Percentiles rank a stretch among this genome's conserved stretches.
Conservation (phyloP, 768 basidiomycete species). For the Clathrus columnatus region DNA sequence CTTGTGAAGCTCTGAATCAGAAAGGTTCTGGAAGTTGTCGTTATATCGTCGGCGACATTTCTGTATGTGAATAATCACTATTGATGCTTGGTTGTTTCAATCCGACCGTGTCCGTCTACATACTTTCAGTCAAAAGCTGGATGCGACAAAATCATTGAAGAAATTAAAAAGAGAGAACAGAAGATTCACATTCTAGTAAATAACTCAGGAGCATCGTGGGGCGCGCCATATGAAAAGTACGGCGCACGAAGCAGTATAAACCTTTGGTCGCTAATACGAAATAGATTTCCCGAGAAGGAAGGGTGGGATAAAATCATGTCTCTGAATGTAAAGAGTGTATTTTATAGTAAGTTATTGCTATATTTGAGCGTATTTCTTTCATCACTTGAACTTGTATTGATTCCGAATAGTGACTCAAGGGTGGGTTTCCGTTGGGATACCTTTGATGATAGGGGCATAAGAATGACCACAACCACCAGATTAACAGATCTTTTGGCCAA, state of each 20-base stretch:
- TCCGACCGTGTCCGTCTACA: neutral
- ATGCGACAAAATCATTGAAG: constrained; percentile 59
- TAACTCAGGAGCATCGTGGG: constrained; percentile 79
- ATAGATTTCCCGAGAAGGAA: constrained; percentile 60
- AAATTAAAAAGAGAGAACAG: constrained; percentile 58
- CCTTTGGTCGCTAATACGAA: neutral
- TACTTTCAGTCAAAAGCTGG: constrained; percentile 59
- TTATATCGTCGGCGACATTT: constrained; percentile 68
- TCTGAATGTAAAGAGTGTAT: constrained; percentile 79
- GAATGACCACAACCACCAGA: constrained; percentile 18
- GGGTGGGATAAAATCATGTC: constrained; percentile 82
- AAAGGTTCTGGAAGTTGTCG: constrained; percentile 51
- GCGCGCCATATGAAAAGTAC: constrained; percentile 49
- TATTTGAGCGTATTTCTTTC: neutral
- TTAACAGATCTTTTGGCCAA: constrained; percentile 59
- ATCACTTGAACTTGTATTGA: neutral
- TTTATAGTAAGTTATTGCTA: constrained; percentile 52
- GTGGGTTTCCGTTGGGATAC: constrained; percentile 20
- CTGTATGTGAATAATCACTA: constrained; percentile 32
- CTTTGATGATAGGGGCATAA: neutral
- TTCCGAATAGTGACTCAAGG: constrained; percentile 42
- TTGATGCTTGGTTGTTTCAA: neutral
- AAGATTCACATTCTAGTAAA: constrained; percentile 80
- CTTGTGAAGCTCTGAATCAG: constrained; percentile 52
- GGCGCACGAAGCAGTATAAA: too few relatives aligned